Evolutionary conservation across 441 rosid species (phyloP).

Genomic region (Gossypium gossypioides): DNA sequence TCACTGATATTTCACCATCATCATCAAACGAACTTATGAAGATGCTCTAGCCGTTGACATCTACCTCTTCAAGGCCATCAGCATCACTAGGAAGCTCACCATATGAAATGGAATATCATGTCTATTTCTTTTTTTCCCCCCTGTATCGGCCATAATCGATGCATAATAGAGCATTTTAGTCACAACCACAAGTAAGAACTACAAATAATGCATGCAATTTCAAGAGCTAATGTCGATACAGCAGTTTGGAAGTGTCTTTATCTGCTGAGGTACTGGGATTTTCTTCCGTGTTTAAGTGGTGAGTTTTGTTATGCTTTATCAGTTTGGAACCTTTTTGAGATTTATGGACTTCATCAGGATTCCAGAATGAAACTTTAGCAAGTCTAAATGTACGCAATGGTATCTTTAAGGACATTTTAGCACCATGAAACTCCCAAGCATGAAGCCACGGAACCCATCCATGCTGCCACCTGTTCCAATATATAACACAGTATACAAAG

Average conservation of each 20-base stretch:
- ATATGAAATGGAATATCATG: background rate
- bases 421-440: slow-evolving; percentile 24
- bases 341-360: slow-evolving; percentile 45
- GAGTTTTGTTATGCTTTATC: background rate
- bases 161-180: background rate
- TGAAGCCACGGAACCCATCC: slow-evolving; percentile 21
- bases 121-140: background rate
- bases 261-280: background rate
- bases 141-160: background rate
- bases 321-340: no score
- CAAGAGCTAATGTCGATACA: background rate
- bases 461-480: slow-evolving; percentile 25
- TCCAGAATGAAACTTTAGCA: slow-evolving; percentile 74
- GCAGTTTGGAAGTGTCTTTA: background rate
- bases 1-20: slow-evolving; percentile 1
- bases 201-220: background rate
- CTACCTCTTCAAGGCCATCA: background rate
- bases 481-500: background rate
- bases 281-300: background rate
- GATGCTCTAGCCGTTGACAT: background rate
- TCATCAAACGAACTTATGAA: slow-evolving; percentile 17
- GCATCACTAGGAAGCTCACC: background rate
- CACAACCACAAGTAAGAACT: background rate
- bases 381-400: slow-evolving; percentile 61
- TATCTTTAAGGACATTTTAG: slow-evolving; percentile 33